These are phyloP conservation scores for Termitomyces bulborhizus DNA, from an alignment of 768 basidiomycete genomes.

Conservation along the genomic window DNA sequence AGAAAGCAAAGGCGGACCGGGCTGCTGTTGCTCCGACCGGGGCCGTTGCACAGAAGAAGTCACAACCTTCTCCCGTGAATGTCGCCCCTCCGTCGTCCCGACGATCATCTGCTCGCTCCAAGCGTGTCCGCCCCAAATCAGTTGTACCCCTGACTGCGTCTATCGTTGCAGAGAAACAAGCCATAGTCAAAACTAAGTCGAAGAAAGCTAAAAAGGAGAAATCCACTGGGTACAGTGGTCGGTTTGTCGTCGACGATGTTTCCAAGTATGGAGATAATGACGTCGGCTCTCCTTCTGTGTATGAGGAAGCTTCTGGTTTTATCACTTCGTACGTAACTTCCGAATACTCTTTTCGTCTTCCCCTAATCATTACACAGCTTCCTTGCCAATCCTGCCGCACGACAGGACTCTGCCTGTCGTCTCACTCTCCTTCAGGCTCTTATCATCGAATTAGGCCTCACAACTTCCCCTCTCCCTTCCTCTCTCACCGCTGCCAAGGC, in stretches of 20 bases:
- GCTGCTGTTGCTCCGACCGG: neutral
- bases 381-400: slow-evolving; percentile 43
- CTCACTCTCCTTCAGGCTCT: slow-evolving; percentile 67
- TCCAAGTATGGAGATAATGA: slow-evolving; percentile 30
- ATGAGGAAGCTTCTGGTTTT: slow-evolving; percentile 53
- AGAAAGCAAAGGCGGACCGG: neutral
- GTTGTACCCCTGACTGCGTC: neutral
- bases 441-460: slow-evolving; percentile 71
- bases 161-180: neutral
- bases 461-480: slow-evolving; percentile 43
- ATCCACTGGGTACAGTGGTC: slow-evolving; percentile 24
- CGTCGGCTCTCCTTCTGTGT: slow-evolving; percentile 28
- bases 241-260: slow-evolving; percentile 45
- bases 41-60: slow-evolving; percentile 1
- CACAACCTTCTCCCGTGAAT: slow-evolving; percentile 6
- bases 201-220: slow-evolving; percentile 4
- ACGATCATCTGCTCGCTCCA: neutral
- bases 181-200: neutral
- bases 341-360: neutral
- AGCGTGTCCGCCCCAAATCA: neutral
- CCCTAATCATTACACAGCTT: slow-evolving; percentile 28
- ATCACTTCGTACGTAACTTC: slow-evolving; percentile 52
- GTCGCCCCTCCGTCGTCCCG: slow-evolving; percentile 7
- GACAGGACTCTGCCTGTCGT: slow-evolving; percentile 35
- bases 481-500: slow-evolving; percentile 64